Conservation (phyloP, 257 asterid species). For the Solanum chiquidenum region DNA sequence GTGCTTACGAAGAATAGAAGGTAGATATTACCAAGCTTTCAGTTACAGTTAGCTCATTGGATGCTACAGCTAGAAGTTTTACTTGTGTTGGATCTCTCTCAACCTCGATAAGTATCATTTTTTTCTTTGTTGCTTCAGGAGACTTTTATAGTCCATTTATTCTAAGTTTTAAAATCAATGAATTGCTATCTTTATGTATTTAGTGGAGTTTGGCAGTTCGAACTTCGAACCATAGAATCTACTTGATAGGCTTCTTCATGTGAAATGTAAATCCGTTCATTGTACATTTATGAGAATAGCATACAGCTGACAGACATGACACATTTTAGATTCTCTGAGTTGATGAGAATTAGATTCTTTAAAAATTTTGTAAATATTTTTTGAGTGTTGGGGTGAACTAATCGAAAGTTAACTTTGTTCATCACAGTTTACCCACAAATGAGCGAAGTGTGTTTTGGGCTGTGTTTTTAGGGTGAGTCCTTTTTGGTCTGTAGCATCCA, state of each 20-base stretch:
- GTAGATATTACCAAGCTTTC: neutral
- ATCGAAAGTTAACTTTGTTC: too few relatives aligned
- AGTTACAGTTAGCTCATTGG: neutral
- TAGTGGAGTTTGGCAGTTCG: neutral
- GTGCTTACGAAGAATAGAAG: constrained; percentile 62
- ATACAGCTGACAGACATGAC: neutral
- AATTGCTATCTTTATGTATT: neutral
- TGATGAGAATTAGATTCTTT: neutral
- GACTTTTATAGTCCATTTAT: neutral
- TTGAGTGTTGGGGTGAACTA: too few relatives aligned
- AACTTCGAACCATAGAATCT: neutral
- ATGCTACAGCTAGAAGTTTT: neutral
- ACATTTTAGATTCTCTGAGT: neutral
- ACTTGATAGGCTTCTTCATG: neutral
- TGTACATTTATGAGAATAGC: neutral
- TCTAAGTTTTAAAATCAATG: neutral
- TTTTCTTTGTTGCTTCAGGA: neutral
- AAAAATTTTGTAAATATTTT: too few relatives aligned
- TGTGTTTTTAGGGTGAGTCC: too few relatives aligned
- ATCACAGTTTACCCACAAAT: too few relatives aligned
- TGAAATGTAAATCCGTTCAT: neutral
- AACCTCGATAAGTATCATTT: neutral
- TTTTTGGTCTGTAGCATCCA: too few relatives aligned
- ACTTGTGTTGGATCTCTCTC: neutral
- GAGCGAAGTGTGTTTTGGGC: too few relatives aligned